A percentile compares a stretch with the other conserved stretches of the same genome.
Conservation (phyloP, 768 basidiomycete species). For the Termitomyces sp. region DNA sequence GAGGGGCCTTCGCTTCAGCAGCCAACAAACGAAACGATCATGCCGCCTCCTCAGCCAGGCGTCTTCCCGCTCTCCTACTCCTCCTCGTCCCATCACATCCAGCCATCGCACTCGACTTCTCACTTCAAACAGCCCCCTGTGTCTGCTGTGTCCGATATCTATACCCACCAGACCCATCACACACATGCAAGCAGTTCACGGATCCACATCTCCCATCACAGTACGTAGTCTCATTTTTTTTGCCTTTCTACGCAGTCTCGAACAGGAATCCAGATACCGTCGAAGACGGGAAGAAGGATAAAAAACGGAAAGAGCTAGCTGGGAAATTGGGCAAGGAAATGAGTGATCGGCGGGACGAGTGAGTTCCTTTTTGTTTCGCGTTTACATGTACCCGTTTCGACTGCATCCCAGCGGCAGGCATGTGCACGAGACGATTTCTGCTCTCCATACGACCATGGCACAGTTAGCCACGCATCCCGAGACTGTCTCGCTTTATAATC, state of each 20-base stretch:
- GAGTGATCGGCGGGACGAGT: constrained; percentile 74
- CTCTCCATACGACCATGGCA: constrained; percentile 50
- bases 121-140: constrained; percentile 9
- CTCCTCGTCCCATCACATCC: constrained; percentile 20
- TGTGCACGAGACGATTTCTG: constrained; percentile 56
- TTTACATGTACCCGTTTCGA: constrained; percentile 5
- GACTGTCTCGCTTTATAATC: constrained; percentile 54
- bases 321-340: constrained; percentile 70
- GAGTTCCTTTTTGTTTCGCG: constrained; percentile 16
- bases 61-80: constrained; percentile 59
- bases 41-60: constrained; percentile 62
- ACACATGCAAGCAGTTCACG: constrained; percentile 36
- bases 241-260: neutral
- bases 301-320: constrained; percentile 63
- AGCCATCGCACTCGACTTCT: constrained; percentile 15
- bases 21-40: neutral
- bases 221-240: constrained; percentile 3
- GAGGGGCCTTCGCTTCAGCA: neutral
- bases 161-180: constrained; percentile 11
- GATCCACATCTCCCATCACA: constrained; percentile 20
- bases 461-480: constrained; percentile 69
- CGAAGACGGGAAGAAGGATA: constrained; percentile 52
- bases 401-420: constrained; percentile 43
- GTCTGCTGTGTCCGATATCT: constrained; percentile 4
- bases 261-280: neutral